Conservation (phyloP, 106 monocot genomes). For the Dioscorea zingiberensis region DNA sequence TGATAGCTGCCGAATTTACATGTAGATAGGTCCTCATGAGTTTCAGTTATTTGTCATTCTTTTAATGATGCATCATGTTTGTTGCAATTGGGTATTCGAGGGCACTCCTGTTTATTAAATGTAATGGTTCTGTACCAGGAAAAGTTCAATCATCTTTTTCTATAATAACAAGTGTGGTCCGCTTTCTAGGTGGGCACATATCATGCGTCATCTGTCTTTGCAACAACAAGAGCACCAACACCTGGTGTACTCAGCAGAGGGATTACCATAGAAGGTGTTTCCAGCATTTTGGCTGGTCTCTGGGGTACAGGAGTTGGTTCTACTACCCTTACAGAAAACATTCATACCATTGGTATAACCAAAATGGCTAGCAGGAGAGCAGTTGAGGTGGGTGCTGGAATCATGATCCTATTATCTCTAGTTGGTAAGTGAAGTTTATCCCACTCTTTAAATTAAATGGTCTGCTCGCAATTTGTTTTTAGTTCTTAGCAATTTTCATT, state of each 20-base stretch:
- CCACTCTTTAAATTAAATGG: neutral
- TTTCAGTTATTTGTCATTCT: too few relatives aligned
- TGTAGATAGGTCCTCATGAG: too few relatives aligned
- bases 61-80: too few relatives aligned
- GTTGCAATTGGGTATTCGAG: too few relatives aligned
- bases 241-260: slow-evolving; percentile 90
- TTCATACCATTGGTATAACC: slow-evolving; percentile 97
- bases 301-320: slow-evolving; percentile 96
- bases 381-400: slow-evolving; percentile 80
- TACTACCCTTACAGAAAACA: slow-evolving; percentile 91
- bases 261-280: slow-evolving; percentile 85
- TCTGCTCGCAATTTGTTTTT: neutral
- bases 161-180: too few relatives aligned
- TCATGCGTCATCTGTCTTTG: slow-evolving; percentile 91
- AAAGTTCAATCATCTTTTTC: too few relatives aligned
- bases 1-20: too few relatives aligned
- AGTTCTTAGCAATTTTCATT: neutral
- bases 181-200: slow-evolving; percentile 79
- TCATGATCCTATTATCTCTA: slow-evolving; percentile 77
- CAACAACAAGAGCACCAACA: slow-evolving; percentile 84
- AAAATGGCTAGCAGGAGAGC: slow-evolving; percentile 94
- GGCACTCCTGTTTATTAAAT: too few relatives aligned
- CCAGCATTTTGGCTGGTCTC: slow-evolving; percentile 69
- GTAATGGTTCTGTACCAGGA: too few relatives aligned
- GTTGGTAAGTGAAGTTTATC: slow-evolving; percentile 44